A percentile compares a stretch with the other conserved stretches of the same genome.
Evolutionary conservation across 768 basidiomycete genomes (phyloP).

Genomic region (Termitomyces sp.): DNA sequence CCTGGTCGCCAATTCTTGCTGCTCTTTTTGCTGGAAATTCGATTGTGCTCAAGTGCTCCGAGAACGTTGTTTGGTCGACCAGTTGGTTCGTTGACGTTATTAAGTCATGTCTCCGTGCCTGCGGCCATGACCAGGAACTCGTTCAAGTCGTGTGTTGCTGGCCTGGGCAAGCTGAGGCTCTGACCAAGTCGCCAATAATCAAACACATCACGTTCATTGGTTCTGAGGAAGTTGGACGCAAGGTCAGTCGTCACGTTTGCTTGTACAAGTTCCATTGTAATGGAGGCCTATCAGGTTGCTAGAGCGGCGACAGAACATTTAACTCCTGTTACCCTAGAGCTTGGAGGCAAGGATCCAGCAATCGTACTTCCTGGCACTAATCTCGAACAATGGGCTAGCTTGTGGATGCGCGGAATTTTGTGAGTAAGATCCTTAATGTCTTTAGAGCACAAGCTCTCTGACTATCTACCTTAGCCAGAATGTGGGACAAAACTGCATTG

Average conservation of each 20-base stretch:
- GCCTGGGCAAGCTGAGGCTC: conserved; percentile 79
- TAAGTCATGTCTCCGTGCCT: conserved; percentile 69
- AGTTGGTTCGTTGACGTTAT: conserved; percentile 81
- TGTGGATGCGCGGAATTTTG: conserved; percentile 93
- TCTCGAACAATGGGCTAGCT: conserved; percentile 71
- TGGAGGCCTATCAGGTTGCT: conserved; percentile 57
- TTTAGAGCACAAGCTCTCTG: background rate
- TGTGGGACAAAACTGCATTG: conserved; percentile 95
- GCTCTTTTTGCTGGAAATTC: conserved; percentile 89
- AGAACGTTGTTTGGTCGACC: conserved; percentile 91
- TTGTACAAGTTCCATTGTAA: background rate
- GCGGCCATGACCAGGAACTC: conserved; percentile 81
- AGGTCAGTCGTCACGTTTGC: conserved; percentile 41
- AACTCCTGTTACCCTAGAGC: conserved; percentile 89
- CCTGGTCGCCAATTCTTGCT: conserved; percentile 91
- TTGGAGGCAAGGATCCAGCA: conserved; percentile 94
- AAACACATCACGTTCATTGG: conserved; percentile 96
- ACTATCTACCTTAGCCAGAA: conserved; percentile 62
- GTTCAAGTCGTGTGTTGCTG: conserved; percentile 92
- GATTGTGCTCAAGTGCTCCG: conserved; percentile 89
- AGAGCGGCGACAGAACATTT: conserved; percentile 80
- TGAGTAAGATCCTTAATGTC: conserved; percentile 39
- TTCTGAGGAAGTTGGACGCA: conserved; percentile 74
- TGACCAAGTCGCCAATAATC: conserved; percentile 78
- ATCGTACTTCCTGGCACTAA: conserved; percentile 87